A percentile compares a stretch with the other conserved stretches of the same genome.
These are phyloP conservation scores for Pichia sp. DNA, from an alignment of 1,139 yeast species.

Conservation along the genomic window DNA sequence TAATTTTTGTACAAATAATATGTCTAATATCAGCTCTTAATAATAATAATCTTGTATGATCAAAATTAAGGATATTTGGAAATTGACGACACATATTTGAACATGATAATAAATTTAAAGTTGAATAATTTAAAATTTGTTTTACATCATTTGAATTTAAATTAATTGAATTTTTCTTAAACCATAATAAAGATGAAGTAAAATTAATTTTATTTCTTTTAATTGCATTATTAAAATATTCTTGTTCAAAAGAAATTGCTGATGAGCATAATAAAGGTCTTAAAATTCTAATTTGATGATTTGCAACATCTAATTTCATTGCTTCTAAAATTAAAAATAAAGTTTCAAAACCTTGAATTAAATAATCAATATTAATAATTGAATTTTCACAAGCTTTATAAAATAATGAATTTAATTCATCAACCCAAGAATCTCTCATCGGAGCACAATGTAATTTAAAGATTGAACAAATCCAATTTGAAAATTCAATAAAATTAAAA, in stretches of 20 bases:
- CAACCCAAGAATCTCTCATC: slow-evolving; percentile 88
- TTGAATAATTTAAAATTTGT: slow-evolving; percentile 38
- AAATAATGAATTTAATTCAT: slow-evolving; percentile 70
- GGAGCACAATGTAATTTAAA: slow-evolving; percentile 90
- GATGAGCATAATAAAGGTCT: slow-evolving; percentile 82
- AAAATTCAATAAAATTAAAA: slow-evolving; percentile 60
- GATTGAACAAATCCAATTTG: slow-evolving; percentile 64
- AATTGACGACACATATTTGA: slow-evolving; percentile 77
- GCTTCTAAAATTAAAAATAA: slow-evolving; percentile 84
- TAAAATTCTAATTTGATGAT: slow-evolving; percentile 82
- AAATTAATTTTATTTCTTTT: slow-evolving; percentile 61
- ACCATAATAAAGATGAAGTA: slow-evolving; percentile 67
- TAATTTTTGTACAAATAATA: slow-evolving; percentile 71
- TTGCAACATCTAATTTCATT: slow-evolving; percentile 94
- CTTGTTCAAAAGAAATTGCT: slow-evolving; percentile 88
- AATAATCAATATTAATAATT: slow-evolving; percentile 13
- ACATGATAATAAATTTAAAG: slow-evolving; percentile 63
- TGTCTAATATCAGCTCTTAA: slow-evolving; percentile 83
- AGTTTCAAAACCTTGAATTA: slow-evolving; percentile 73
- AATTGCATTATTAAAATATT: slow-evolving; percentile 70
- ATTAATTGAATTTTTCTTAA: slow-evolving; percentile 36
- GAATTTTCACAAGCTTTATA: slow-evolving; percentile 45
- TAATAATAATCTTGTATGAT: slow-evolving; percentile 70
- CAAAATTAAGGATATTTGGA: slow-evolving; percentile 83
- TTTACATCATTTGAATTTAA: slow-evolving; percentile 29